Percentiles rank a stretch among this genome's conserved stretches.
Evolutionary conservation across 2,329 filamentous ascomycete species (phyloP).

Genomic region (Trichophyton schoenleinii): DNA sequence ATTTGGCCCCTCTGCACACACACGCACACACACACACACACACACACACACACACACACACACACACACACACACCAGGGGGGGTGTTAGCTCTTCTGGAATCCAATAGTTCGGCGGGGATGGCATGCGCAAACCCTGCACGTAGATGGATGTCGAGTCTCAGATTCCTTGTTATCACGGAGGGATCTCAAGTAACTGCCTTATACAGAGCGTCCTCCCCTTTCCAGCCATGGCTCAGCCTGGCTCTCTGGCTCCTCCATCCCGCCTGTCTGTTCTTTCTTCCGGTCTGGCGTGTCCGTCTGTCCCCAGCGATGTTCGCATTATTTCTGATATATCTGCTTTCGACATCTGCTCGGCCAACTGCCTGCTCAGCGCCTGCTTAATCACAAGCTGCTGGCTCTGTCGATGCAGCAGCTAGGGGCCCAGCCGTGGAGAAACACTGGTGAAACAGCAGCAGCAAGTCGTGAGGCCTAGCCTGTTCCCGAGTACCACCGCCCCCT

Average conservation of each 20-base stretch:
- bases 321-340: background rate
- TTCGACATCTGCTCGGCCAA: background rate
- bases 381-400: background rate
- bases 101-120: conserved; percentile 4
- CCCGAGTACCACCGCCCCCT: background rate
- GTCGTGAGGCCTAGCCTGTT: background rate
- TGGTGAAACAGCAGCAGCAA: background rate
- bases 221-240: background rate
- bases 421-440: background rate
- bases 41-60: background rate
- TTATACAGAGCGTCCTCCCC: background rate
- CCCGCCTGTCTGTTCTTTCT: background rate
- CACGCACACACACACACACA: too few species aligned
- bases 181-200: background rate
- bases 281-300: too few species aligned
- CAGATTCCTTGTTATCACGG: conserved; percentile 3
- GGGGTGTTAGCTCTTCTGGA: background rate
- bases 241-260: background rate
- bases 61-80: background rate
- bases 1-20: background rate
- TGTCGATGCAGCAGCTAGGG: conserved; percentile 1
- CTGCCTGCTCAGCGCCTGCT: background rate
- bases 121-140: conserved; percentile 1
- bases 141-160: background rate
- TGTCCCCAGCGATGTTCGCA: too few species aligned